These are phyloP conservation scores for Rhizopogon salebrosus DNA, from an alignment of 768 basidiomycete genomes.

Conservation along the genomic window DNA sequence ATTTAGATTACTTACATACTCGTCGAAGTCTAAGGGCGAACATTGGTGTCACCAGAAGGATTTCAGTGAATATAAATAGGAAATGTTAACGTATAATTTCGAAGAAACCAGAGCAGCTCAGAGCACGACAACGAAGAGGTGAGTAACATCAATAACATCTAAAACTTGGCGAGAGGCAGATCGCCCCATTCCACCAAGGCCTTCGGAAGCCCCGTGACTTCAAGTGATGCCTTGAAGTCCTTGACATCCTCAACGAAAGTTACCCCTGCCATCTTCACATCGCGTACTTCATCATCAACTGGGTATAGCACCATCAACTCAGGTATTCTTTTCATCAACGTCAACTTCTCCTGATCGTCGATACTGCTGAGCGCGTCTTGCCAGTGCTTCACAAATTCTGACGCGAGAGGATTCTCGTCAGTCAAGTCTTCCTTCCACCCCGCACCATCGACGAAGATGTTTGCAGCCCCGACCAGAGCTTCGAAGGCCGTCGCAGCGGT, in stretches of 20 bases:
- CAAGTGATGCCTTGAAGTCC: conserved; percentile 59
- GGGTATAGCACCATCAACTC: conserved; percentile 53
- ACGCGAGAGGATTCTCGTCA: conserved; percentile 49
- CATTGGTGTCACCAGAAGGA: no score
- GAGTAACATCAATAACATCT: conserved; percentile 10
- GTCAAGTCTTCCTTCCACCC: conserved; percentile 49
- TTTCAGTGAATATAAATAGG: no score
- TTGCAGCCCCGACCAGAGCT: conserved; percentile 40
- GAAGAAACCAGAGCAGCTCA: not conserved
- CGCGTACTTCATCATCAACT: conserved; percentile 45
- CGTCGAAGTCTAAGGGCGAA: no score
- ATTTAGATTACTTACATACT: no score
- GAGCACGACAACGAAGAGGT: not conserved
- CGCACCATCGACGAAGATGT: conserved; percentile 44
- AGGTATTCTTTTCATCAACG: conserved; percentile 51
- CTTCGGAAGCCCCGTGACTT: conserved; percentile 49
- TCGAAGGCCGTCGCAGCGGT: conserved; percentile 63
- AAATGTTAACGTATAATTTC: no score
- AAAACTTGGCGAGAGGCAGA: conserved; percentile 56
- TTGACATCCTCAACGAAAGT: conserved; percentile 61
- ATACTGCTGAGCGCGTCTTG: conserved; percentile 34
- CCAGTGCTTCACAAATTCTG: conserved; percentile 67
- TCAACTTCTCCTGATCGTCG: conserved; percentile 35
- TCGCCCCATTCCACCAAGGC: conserved; percentile 75
- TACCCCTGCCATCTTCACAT: conserved; percentile 40